Evolutionary conservation across 306 rosid genomes (phyloP).

Genomic region (Vigna angularis): DNA sequence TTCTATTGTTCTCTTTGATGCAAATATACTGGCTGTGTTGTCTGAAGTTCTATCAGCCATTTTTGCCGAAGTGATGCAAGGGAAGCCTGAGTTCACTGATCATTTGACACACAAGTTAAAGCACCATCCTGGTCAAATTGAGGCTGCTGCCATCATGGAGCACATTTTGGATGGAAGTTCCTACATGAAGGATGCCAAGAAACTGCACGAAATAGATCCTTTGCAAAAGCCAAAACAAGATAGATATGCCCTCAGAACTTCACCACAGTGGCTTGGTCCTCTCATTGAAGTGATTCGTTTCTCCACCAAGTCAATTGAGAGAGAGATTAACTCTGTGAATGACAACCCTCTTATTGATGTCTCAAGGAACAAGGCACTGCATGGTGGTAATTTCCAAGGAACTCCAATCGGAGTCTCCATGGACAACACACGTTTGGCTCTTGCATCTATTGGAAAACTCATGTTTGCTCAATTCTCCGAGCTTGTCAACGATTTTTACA

Average conservation of each 20-base stretch:
- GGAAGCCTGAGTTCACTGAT: constrained; percentile 88
- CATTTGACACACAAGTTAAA: constrained; percentile 89
- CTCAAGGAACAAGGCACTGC: constrained; percentile 87
- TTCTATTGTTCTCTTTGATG: constrained; percentile 78
- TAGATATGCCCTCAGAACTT: constrained; percentile 86
- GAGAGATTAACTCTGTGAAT: constrained; percentile 92
- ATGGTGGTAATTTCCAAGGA: constrained; percentile 95
- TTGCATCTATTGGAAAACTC: constrained; percentile 87
- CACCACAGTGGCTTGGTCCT: constrained; percentile 97
- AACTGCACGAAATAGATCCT: constrained; percentile 79
- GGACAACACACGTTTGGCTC: constrained; percentile 93
- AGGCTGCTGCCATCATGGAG: constrained; percentile 97
- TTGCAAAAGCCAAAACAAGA: constrained; percentile 90
- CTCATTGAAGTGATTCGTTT: constrained; percentile 78
- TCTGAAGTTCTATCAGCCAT: constrained; percentile 77
- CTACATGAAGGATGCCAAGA: constrained; percentile 73
- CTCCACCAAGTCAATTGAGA: constrained; percentile 83
- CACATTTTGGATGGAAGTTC: constrained; percentile 90
- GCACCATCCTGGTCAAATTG: constrained; percentile 97
- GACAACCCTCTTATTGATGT: constrained; percentile 93
- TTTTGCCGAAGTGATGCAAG: constrained; percentile 90
- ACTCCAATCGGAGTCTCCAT: constrained; percentile 95
- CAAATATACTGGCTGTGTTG: constrained; percentile 67
- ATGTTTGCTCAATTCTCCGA: constrained; percentile 91
- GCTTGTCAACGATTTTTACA: constrained; percentile 86